Evolutionary conservation across 768 basidiomycete genomes (phyloP).

Genomic region (Hygrophorus pudorinus): DNA sequence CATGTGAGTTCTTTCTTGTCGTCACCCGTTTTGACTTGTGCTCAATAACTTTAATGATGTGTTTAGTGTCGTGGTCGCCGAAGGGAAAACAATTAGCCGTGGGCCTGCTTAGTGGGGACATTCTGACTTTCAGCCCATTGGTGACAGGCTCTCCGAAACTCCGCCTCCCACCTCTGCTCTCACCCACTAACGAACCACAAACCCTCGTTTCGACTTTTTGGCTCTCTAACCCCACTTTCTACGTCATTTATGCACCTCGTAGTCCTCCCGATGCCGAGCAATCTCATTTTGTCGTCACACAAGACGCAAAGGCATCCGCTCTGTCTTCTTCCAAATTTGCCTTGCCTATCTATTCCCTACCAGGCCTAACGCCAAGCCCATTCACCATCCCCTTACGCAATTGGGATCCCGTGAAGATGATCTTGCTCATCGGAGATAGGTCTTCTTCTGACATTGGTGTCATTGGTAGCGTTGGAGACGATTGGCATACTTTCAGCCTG

Average conservation of each 20-base stretch:
- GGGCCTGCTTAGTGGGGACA: slow-evolving; percentile 59
- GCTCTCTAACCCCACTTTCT: slow-evolving; percentile 62
- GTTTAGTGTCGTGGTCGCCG: slow-evolving; percentile 71
- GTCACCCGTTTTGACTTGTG: not conserved
- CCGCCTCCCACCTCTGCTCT: slow-evolving; percentile 57
- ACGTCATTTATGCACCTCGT: slow-evolving; percentile 45
- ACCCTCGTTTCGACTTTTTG: slow-evolving; percentile 49
- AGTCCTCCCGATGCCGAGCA: slow-evolving; percentile 20
- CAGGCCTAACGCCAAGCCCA: slow-evolving; percentile 23
- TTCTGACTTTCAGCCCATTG: slow-evolving; percentile 53
- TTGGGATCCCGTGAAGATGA: slow-evolving; percentile 37
- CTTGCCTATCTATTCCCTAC: slow-evolving; percentile 25
- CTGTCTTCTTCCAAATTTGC: slow-evolving; percentile 28
- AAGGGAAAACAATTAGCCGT: slow-evolving; percentile 81
- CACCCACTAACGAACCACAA: slow-evolving; percentile 29
- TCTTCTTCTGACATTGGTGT: slow-evolving; percentile 40
- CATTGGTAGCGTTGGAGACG: slow-evolving; percentile 25
- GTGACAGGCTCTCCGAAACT: slow-evolving; percentile 46
- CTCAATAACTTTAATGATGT: slow-evolving; percentile 7
- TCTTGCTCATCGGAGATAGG: slow-evolving; percentile 36
- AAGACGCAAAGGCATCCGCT: slow-evolving; percentile 32
- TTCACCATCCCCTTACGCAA: slow-evolving; percentile 30
- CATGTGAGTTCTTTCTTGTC: not conserved
- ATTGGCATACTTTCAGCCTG: slow-evolving; percentile 43
- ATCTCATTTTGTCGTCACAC: slow-evolving; percentile 33